Evolutionary conservation across 257 asterid species (phyloP), one percentile per base, ranked within the genome.

Genomic region (Primulina eburnea): DNA sequence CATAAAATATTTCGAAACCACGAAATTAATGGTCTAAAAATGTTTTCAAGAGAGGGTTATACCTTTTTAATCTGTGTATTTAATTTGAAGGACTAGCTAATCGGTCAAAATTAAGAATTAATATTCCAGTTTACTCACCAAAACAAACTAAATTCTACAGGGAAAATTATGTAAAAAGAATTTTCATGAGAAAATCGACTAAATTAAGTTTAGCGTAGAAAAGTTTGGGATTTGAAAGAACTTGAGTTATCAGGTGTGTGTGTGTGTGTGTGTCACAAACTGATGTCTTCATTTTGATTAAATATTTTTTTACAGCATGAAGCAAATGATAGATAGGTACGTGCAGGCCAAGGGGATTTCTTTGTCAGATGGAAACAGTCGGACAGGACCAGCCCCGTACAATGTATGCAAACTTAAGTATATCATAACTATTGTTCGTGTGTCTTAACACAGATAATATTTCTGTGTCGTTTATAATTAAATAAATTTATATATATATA

Each of bases 271-370:
- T 5, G 40, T 56, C 2, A 56, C 62, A 6, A n/a, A 24, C 9
- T 20, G 24, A 57, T 57, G 10, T n/a, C 62, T 57, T 12, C 62
- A 57, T 57, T 57, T 14, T 55, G 28, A 68, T 33, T 20, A 8
- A 4, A 29, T 26, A 21, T 64, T 3, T 53, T 75, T 18, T 34
- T 4, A 60, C 90, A 88, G 96, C 85, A 88, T 87, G 96, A 77
- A 80, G 72, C 84, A 90, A 75, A 85, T 87, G 2, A 86, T 90
- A 60, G 92, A 83, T 35, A 81, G 88, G 76, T 90, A 87, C 66
- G 75, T 70, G 47, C 82, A 81, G 74, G 56, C 81, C 16, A 86
- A 82, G 33, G 89, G 89, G 4, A 71, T 77, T 68, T 60, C 85
- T 29, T 17, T 78, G 18, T 89, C 81, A 4, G 81, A 81, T 16